Percentiles rank a stretch among this genome's conserved stretches.
Conservation (phyloP, 129 eudicot genomes). For the Kitagawia praeruptora region DNA sequence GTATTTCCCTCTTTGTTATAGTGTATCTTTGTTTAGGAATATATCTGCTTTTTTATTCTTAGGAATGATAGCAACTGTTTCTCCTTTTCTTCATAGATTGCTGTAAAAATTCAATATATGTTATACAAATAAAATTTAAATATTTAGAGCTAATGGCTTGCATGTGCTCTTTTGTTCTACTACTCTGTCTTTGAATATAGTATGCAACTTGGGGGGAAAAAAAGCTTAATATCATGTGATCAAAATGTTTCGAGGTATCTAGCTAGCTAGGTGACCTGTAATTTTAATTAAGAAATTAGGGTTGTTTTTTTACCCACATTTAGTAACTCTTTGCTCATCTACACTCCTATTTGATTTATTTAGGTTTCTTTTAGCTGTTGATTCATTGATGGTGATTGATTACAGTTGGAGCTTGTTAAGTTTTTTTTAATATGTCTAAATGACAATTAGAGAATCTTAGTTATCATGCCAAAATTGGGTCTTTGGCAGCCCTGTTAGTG, state of each 20-base stretch:
- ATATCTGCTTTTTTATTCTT: no score
- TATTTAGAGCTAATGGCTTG: not conserved
- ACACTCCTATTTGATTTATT: not conserved
- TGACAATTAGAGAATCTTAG: not conserved
- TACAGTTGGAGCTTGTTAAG: not conserved
- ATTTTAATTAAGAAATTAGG: not conserved
- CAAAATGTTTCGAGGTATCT: not conserved
- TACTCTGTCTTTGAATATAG: no score
- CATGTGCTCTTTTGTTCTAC: conserved; percentile 3
- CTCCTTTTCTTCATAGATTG: not conserved
- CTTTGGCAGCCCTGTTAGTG: not conserved
- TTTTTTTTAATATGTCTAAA: not conserved
- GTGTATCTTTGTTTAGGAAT: no score
- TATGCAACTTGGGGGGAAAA: not conserved
- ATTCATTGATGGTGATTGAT: not conserved
- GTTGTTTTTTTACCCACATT: not conserved
- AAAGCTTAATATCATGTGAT: not conserved
- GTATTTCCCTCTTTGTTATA: no score
- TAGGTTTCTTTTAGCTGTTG: not conserved
- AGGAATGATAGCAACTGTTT: not conserved
- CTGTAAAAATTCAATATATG: not conserved
- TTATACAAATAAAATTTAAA: not conserved
- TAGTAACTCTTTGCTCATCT: not conserved
- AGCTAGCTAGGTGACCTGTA: not conserved
- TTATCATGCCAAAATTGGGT: not conserved